Evolutionary conservation across 2,329 filamentous ascomycete species (phyloP).

Genomic region (Xylaria sp.): DNA sequence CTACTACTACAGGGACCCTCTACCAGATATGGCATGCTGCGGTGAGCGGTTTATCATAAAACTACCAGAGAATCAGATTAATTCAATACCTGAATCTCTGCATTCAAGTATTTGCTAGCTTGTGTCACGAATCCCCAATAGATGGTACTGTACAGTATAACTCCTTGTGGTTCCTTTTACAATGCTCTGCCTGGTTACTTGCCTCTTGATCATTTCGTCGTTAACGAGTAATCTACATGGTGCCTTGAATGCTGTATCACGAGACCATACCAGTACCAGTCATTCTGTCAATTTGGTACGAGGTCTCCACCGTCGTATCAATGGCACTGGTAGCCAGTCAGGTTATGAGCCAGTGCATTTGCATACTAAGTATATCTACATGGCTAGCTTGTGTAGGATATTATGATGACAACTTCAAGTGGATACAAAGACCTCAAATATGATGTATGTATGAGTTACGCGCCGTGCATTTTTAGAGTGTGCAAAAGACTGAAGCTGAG

Average conservation of each 20-base stretch:
- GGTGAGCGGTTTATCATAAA: neutral
- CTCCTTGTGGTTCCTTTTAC: neutral
- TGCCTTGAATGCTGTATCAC: constrained; percentile 10
- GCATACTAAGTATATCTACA: constrained; percentile 20
- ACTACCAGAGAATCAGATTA: neutral
- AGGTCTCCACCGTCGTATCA: constrained; percentile 14
- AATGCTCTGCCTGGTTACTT: neutral
- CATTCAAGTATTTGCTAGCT: neutral
- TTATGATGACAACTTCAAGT: neutral
- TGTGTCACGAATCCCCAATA: neutral
- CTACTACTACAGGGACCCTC: neutral
- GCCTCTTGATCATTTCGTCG: constrained; percentile 4
- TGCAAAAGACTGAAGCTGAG: constrained; percentile 15
- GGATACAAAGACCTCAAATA: constrained; percentile 3
- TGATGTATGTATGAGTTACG: constrained; percentile 7
- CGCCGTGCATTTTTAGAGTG: constrained; percentile 1
- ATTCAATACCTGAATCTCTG: neutral
- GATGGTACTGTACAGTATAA: neutral
- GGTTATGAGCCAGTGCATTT: constrained; percentile 4
- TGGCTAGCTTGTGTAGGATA: constrained; percentile 1
- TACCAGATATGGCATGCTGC: neutral
- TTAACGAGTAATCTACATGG: constrained; percentile 8
- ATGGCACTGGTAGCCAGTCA: constrained; percentile 13
- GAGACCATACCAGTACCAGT: constrained; percentile 6
- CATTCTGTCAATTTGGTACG: constrained; percentile 13